Percentiles rank a stretch among this genome's conserved stretches.
Conservation (phyloP, 345 rosid species). For the Punica granatum region DNA sequence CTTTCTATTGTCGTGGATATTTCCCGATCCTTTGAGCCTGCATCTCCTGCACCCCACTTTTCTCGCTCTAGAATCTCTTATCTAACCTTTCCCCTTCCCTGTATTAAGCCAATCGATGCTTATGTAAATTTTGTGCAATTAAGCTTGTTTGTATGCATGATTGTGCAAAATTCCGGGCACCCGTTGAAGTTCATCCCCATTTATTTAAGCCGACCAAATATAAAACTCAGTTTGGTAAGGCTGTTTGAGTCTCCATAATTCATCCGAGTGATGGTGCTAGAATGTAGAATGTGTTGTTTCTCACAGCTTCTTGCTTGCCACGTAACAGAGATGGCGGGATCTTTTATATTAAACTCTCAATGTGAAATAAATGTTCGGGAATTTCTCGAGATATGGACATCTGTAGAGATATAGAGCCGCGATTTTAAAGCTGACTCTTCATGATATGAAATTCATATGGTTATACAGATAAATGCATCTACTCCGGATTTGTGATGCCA, state of each 20-base stretch:
- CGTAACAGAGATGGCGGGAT: neutral
- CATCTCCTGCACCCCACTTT: neutral
- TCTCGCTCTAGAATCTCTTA: neutral
- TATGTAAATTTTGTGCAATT: constrained; percentile 10
- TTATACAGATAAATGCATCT: too few species aligned
- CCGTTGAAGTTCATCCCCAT: neutral
- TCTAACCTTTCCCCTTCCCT: neutral
- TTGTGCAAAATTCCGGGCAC: neutral
- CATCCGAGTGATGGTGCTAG: neutral
- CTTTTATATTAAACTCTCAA: too few species aligned
- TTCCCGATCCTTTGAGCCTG: neutral
- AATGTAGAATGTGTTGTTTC: neutral
- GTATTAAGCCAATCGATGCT: neutral
- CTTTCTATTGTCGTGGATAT: neutral
- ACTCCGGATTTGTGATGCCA: too few species aligned
- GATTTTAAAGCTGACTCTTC: too few species aligned
- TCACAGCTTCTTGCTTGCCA: neutral
- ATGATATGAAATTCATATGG: too few species aligned
- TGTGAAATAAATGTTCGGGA: neutral
- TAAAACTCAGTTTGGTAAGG: constrained; percentile 2
- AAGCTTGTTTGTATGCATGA: constrained; percentile 1
- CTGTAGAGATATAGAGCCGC: too few species aligned
- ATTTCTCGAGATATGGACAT: neutral
- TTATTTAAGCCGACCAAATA: constrained; percentile 1
- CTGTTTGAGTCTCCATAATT: neutral